These are phyloP conservation scores for Stachybotrys chartarum DNA, from an alignment of 2,329 filamentous ascomycete species.

Conservation along the genomic window DNA sequence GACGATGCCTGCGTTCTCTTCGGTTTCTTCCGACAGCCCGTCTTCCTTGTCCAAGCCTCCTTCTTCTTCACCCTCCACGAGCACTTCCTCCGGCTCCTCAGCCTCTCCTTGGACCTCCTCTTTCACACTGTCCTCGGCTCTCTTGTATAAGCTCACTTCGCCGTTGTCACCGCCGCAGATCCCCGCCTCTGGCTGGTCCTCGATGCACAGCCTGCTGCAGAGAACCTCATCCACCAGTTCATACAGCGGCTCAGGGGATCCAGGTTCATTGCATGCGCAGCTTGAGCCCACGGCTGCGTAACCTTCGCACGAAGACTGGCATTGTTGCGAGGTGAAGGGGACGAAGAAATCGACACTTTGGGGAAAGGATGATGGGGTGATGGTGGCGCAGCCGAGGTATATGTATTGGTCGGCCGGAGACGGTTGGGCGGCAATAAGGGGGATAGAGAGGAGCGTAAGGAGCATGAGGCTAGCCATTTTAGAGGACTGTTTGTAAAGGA, in stretches of 20 bases:
- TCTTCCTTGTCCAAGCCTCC: not conserved
- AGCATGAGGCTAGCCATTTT: not conserved
- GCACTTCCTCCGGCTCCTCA: not conserved
- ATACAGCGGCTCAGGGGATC: not conserved
- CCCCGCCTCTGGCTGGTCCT: not conserved
- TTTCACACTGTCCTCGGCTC: not conserved
- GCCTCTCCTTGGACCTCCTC: not conserved
- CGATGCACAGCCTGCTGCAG: not conserved
- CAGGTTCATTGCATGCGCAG: conserved; percentile 14
- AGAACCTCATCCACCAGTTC: not conserved
- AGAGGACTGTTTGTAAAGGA: not conserved
- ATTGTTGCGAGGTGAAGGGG: conserved; percentile 11
- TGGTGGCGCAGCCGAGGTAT: conserved; percentile 21
- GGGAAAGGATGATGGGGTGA: conserved; percentile 9
- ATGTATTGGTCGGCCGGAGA: conserved; percentile 10
- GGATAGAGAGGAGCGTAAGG: conserved; percentile 4
- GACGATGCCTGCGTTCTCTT: not conserved
- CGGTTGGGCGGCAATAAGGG: conserved; percentile 18
- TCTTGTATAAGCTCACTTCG: not conserved
- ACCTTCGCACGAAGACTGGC: conserved; percentile 10
- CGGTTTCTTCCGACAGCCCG: not conserved
- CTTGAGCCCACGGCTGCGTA: conserved; percentile 14
- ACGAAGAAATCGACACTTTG: conserved; percentile 5
- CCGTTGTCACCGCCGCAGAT: not conserved
- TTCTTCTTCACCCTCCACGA: not conserved